These are phyloP conservation scores for Zymoseptoria crescenta DNA, from an alignment of 2,329 filamentous ascomycete genomes.

Conservation along the genomic window DNA sequence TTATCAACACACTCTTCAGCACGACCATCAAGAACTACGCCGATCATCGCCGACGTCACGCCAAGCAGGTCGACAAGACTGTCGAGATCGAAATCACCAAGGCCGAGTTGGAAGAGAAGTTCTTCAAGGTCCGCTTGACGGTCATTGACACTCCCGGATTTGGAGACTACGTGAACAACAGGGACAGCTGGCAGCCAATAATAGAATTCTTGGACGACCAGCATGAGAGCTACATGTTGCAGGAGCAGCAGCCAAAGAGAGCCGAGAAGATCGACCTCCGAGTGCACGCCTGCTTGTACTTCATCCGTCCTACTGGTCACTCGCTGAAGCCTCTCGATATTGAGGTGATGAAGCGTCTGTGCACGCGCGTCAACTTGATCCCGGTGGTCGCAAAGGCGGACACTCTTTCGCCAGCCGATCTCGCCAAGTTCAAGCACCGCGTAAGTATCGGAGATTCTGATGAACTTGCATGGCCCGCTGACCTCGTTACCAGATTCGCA, in stretches of 20 bases:
- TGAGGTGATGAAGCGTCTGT: slow-evolving; percentile 99
- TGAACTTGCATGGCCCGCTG: slow-evolving; percentile 13
- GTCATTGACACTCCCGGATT: slow-evolving; percentile 99
- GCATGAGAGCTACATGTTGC: slow-evolving; percentile 99
- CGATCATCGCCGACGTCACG: slow-evolving; percentile 97
- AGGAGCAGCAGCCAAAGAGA: slow-evolving; percentile 97
- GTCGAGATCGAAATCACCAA: slow-evolving; percentile 99
- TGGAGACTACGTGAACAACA: slow-evolving; percentile 99
- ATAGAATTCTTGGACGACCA: slow-evolving; percentile 99
- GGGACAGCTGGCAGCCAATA: slow-evolving; percentile 99
- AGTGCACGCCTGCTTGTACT: slow-evolving; percentile 97
- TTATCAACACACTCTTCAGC: slow-evolving; percentile 99
- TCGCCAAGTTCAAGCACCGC: slow-evolving; percentile 90
- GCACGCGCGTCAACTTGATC: slow-evolving; percentile 95
- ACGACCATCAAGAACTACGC: slow-evolving; percentile 99
- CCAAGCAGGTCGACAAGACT: slow-evolving; percentile 99
- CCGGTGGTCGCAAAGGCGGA: slow-evolving; percentile 98
- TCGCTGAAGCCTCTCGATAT: slow-evolving; percentile 98
- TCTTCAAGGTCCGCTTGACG: slow-evolving; percentile 99
- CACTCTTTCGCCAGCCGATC: slow-evolving; percentile 85
- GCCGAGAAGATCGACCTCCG: slow-evolving; percentile 98
- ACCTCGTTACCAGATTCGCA: slow-evolving; percentile 62
- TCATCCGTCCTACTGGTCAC: slow-evolving; percentile 97
- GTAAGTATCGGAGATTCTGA: slow-evolving; percentile 46
- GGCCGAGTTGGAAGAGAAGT: slow-evolving; percentile 99